Evolutionary conservation across 768 basidiomycete genomes (phyloP).

Genomic region (Clavulina sp.): DNA sequence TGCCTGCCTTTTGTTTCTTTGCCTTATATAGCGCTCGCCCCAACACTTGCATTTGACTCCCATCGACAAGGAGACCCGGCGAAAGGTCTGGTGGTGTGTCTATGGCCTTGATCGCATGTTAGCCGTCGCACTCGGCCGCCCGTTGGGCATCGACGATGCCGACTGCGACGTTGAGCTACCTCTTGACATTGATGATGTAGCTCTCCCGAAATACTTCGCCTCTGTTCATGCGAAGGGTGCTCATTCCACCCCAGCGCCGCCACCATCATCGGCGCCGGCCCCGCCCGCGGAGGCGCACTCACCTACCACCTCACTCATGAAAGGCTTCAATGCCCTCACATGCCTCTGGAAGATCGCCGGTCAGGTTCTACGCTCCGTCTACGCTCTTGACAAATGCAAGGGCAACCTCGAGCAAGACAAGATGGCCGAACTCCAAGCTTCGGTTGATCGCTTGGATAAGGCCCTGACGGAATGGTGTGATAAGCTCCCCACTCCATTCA

Average conservation of each 20-base stretch:
- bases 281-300: conserved; percentile 6
- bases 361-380: conserved; percentile 57
- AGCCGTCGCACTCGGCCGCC: conserved; percentile 74
- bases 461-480: conserved; percentile 75
- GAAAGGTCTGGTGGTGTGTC: conserved; percentile 90
- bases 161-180: conserved; percentile 86
- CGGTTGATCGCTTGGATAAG: conserved; percentile 60
- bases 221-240: conserved; percentile 31
- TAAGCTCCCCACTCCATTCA: conserved; percentile 54
- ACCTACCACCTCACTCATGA: conserved; percentile 40
- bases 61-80: conserved; percentile 74
- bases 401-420: conserved; percentile 57
- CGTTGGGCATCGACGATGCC: conserved; percentile 72
- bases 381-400: conserved; percentile 40
- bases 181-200: conserved; percentile 65
- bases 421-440: conserved; percentile 55
- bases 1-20: conserved; percentile 9
- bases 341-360: conserved; percentile 70
- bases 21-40: conserved; percentile 50
- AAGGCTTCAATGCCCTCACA: conserved; percentile 58
- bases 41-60: conserved; percentile 48
- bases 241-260: conserved; percentile 13
- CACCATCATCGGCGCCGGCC: not conserved
- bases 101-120: conserved; percentile 81
- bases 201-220: conserved; percentile 54